A percentile compares a stretch with the other conserved stretches of the same genome.
These are phyloP conservation scores for Lachnellula arida DNA, from an alignment of 2,329 filamentous ascomycete genomes.

Conservation along the genomic window DNA sequence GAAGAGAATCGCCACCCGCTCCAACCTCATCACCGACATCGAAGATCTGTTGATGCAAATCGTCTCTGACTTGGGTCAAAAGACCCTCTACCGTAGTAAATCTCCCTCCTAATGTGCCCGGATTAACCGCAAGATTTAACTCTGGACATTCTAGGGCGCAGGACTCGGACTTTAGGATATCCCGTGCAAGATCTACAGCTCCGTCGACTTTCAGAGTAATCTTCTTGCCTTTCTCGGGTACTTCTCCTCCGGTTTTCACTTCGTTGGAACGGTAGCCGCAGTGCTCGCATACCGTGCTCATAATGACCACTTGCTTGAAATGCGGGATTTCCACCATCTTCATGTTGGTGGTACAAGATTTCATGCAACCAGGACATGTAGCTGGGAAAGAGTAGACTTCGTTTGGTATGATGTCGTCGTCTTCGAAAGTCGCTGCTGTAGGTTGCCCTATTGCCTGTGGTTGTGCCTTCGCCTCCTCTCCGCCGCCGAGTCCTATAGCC, in stretches of 20 bases:
- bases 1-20: conserved; percentile 75
- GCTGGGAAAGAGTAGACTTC: conserved; percentile 92
- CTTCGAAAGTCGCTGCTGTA: conserved; percentile 37
- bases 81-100: conserved; percentile 97
- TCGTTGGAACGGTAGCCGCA: conserved; percentile 96
- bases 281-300: conserved; percentile 86
- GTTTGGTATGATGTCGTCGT: conserved; percentile 84
- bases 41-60: conserved; percentile 85
- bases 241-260: conserved; percentile 92
- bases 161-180: conserved; percentile 94
- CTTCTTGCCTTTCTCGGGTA: conserved; percentile 79
- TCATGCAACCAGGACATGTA: conserved; percentile 85
- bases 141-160: conserved; percentile 85
- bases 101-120: conserved; percentile 87
- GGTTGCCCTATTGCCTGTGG: conserved; percentile 40
- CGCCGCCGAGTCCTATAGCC: conserved; percentile 69
- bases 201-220: conserved; percentile 72
- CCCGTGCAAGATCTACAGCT: conserved; percentile 72
- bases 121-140: conserved; percentile 80
- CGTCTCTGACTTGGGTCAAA: conserved; percentile 84
- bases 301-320: conserved; percentile 95
- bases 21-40: conserved; percentile 55
- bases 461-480: conserved; percentile 49
- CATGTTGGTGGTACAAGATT: conserved; percentile 87
- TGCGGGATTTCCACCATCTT: conserved; percentile 98